Evolutionary conservation across 768 basidiomycete species (phyloP), one percentile per base, ranked within the genome.

Genomic region (Cubamyces lactineus): DNA sequence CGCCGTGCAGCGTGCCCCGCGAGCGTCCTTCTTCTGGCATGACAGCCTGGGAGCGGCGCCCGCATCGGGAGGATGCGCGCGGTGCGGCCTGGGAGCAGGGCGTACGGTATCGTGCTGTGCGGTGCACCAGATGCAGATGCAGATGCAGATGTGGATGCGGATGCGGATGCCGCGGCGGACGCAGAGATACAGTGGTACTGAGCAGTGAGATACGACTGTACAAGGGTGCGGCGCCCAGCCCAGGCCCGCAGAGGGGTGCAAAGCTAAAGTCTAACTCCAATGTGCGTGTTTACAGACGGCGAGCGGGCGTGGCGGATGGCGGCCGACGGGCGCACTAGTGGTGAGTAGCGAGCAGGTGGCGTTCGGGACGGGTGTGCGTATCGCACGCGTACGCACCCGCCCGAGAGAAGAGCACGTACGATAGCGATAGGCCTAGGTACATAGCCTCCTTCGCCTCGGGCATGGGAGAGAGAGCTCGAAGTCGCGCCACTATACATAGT

Each of bases 31-130:
- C 16, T 28, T 62, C 28, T 24, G 61, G 57, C 9, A 11, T 30
- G 66, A 67, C 60, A 67, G 66, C 66, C 63, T 67, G 66, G 61
- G 66, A 67, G 52, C 53, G 16, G 40, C 28, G 34, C 28, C 24
- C 54, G 43, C 48, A 51, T 46, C 42, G 52, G 45, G 45, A 21
- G 28, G 60, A 58, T 62, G 52, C 48, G 53, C 53, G 56, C 55
- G 52, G 26, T 26, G 38, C 46, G 4, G 39, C n/a, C 46, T 45
- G 57, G 24, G 21, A 28, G 21, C 41, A 12, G 28, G 19, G 26
- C 26, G 43, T 17, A 13, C 15, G 54, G 45, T 13, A 46, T 23
- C 19, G 45, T 46, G 45, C 8, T 46, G 45, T 21, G 19, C 45
- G 34, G 34, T 34, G 34, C 34, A n/a, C n/a, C n/a, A 34, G 34